These are phyloP conservation scores for Rhipidocladum racemiflorum DNA, from an alignment of 176 grass and related monocot species.

Conservation along the genomic window DNA sequence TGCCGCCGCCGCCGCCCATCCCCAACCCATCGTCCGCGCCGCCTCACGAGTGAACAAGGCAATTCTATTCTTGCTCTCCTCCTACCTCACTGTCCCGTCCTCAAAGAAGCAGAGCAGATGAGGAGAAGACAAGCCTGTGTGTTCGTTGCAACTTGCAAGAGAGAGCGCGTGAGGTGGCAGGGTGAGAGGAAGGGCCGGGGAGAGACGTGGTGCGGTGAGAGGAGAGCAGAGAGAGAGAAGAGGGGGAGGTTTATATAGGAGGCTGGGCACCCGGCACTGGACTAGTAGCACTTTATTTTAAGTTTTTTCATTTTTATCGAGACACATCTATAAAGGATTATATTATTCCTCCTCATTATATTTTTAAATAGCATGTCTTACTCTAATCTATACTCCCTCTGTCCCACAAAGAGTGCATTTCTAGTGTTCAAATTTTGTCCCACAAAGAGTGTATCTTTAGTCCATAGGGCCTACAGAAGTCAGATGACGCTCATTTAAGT, in stretches of 20 bases:
- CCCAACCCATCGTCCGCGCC: conserved; percentile 36
- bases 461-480: too few species aligned
- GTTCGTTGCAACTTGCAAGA: background rate
- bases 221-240: conserved; percentile 23
- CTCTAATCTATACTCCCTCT: too few species aligned
- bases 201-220: conserved; percentile 36
- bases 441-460: too few species aligned
- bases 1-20: conserved; percentile 22
- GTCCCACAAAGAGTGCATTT: too few species aligned
- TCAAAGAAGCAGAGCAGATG: background rate
- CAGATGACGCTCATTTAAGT: too few species aligned
- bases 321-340: too few species aligned
- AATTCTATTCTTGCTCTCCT: background rate
- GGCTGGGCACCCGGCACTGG: background rate
- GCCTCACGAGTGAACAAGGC: background rate
- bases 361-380: too few species aligned
- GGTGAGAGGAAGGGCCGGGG: conserved; percentile 2
- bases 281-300: background rate
- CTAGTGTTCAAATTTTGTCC: too few species aligned
- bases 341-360: too few species aligned
- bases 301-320: too few species aligned
- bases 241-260: conserved; percentile 45
- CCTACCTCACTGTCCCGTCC: background rate
- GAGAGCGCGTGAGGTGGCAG: conserved; percentile 31
- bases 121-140: background rate